Conservation (phyloP, 2,329 filamentous ascomycete species). For the Aspergillus sp. region DNA sequence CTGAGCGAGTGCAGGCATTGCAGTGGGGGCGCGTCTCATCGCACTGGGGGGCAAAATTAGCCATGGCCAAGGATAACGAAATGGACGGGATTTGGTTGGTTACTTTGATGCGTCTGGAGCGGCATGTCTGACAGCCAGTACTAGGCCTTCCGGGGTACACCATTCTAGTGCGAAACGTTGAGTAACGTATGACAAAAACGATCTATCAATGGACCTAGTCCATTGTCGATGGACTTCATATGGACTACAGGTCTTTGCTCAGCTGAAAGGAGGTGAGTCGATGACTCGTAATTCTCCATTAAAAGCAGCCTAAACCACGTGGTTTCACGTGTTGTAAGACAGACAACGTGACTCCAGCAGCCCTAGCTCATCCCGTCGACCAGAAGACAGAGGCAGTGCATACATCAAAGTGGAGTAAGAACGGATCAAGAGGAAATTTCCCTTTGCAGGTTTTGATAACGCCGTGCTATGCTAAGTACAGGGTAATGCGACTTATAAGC, state of each 20-base stretch:
- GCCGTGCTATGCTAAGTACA: conserved; percentile 1
- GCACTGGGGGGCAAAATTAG: conserved; percentile 19
- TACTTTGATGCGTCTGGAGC: conserved; percentile 32
- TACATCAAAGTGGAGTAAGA: not conserved
- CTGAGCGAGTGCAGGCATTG: conserved; percentile 27
- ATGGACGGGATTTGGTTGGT: not conserved
- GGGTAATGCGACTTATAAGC: not conserved
- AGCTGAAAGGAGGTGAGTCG: not conserved
- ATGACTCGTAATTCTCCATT: conserved; percentile 1
- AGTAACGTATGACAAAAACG: not conserved
- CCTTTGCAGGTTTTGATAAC: not conserved
- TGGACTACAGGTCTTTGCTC: not conserved
- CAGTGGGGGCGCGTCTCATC: conserved; percentile 33
- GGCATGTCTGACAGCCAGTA: conserved; percentile 29
- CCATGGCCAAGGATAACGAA: too few species aligned
- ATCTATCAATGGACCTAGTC: not conserved
- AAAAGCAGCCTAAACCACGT: not conserved
- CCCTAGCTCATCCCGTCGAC: not conserved
- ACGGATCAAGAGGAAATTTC: not conserved
- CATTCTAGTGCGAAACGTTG: conserved; percentile 16
- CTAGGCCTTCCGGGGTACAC: conserved; percentile 30
- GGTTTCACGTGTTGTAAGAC: not conserved
- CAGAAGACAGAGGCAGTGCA: not conserved
- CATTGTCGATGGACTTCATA: not conserved
- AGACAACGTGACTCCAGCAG: not conserved